phyloP scores from a whole-genome alignment of 805 yeast species.

The Barnettozyma salicaria region DNA sequence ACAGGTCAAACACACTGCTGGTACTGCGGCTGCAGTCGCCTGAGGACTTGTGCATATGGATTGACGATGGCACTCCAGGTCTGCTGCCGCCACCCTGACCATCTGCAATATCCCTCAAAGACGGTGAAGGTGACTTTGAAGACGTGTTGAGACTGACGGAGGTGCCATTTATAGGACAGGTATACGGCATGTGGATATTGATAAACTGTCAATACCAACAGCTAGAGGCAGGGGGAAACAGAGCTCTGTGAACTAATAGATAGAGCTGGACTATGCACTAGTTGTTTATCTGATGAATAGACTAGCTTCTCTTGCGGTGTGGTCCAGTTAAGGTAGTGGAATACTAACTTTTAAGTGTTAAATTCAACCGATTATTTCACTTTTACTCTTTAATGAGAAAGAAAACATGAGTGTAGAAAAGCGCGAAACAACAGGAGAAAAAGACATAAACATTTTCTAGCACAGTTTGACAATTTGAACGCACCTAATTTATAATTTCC shows the following conservation, averaged over 20 bases:
- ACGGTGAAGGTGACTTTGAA: not conserved
- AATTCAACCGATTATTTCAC: too few relatives aligned
- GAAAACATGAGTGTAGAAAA: not conserved
- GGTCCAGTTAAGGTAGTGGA: too few relatives aligned
- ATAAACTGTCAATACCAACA: too few relatives aligned
- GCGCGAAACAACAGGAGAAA: too few relatives aligned
- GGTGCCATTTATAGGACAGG: slow-evolving; percentile 25
- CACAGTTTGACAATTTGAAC: not conserved
- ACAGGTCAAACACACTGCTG: slow-evolving; percentile 13
- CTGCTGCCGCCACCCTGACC: too few relatives aligned
- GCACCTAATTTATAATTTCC: slow-evolving; percentile 2
- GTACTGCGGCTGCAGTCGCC: not conserved
- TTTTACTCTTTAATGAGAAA: too few relatives aligned
- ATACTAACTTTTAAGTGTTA: too few relatives aligned
- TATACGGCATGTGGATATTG: slow-evolving; percentile 26
- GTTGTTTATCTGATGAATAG: not conserved
- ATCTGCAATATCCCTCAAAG: not conserved
- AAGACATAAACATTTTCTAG: not conserved
- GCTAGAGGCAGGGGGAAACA: too few relatives aligned
- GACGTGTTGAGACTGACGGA: slow-evolving; percentile 4
- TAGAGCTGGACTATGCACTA: not conserved
- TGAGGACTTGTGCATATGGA: too few relatives aligned
- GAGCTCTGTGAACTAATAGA: not conserved
- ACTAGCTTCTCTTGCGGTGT: too few relatives aligned
- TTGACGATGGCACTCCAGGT: too few relatives aligned